phyloP scores from a whole-genome alignment of 2,329 filamentous ascomycete species.

The Trichoderma afroharzianum region DNA sequence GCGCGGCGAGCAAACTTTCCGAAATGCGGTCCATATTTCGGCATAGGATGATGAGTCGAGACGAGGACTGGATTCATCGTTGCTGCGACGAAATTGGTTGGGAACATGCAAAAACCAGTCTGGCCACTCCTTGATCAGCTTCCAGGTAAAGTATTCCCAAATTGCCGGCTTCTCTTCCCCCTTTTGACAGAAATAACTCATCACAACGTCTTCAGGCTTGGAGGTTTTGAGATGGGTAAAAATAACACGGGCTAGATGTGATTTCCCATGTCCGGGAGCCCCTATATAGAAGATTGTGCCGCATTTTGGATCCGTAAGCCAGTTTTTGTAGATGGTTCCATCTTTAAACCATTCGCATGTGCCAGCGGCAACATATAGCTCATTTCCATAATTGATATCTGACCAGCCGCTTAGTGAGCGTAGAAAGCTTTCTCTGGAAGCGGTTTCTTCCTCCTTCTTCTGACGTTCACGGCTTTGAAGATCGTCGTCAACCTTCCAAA shows the following conservation, averaged over 20 bases:
- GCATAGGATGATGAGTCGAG: slow-evolving; percentile 18
- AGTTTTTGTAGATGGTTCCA: slow-evolving; percentile 18
- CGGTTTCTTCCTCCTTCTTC: not conserved
- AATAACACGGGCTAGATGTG: slow-evolving; percentile 23
- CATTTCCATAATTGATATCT: slow-evolving; percentile 15
- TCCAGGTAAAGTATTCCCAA: slow-evolving; percentile 23
- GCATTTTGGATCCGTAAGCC: slow-evolving; percentile 17
- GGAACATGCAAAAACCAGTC: slow-evolving; percentile 21
- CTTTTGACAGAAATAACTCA: slow-evolving; percentile 23
- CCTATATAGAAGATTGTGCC: slow-evolving; percentile 20
- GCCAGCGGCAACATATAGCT: slow-evolving; percentile 12
- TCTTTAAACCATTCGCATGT: slow-evolving; percentile 24
- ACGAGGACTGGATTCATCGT: not conserved
- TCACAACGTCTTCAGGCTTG: slow-evolving; percentile 17
- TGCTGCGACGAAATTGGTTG: slow-evolving; percentile 10
- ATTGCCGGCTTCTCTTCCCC: slow-evolving; percentile 21
- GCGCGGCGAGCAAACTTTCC: not conserved
- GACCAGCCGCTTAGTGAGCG: slow-evolving; percentile 21
- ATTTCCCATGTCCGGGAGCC: slow-evolving; percentile 22
- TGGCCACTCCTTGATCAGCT: slow-evolving; percentile 18
- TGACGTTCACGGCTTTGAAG: not conserved
- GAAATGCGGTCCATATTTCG: slow-evolving; percentile 21
- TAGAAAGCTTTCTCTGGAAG: slow-evolving; percentile 15
- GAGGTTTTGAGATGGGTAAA: slow-evolving; percentile 19
- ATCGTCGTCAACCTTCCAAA: not conserved